Conservation (phyloP, 345 rosid genomes). For the Lepidium sativum region DNA sequence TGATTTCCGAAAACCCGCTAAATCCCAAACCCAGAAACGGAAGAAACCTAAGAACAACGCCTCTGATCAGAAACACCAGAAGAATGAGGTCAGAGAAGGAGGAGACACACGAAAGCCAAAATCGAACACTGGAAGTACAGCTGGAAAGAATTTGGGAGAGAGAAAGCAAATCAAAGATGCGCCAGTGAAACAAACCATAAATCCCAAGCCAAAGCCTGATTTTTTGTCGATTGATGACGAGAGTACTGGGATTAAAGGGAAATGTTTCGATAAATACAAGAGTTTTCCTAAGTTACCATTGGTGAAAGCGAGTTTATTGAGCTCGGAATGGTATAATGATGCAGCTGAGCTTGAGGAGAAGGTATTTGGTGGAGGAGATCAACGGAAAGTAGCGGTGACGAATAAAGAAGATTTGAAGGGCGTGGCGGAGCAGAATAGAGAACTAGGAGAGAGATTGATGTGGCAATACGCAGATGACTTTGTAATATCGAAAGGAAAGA, state of each 20-base stretch:
- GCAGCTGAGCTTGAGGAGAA: conserved; percentile 64
- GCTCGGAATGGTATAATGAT: conserved; percentile 67
- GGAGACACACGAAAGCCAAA: conserved; percentile 12
- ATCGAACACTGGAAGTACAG: background rate
- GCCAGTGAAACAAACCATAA: background rate
- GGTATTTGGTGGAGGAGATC: conserved; percentile 41
- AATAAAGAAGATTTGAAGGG: conserved; percentile 45
- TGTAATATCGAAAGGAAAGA: conserved; percentile 53
- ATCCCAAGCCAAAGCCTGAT: conserved; percentile 48
- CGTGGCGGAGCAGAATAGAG: conserved; percentile 56
- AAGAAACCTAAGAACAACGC: conserved; percentile 10
- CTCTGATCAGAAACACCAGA: background rate
- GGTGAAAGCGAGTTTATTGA: conserved; percentile 58
- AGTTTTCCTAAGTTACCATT: conserved; percentile 58
- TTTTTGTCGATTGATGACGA: conserved; percentile 44
- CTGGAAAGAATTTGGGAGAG: background rate
- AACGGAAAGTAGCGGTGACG: conserved; percentile 24
- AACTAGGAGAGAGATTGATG: conserved; percentile 74
- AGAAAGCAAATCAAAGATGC: conserved; percentile 1
- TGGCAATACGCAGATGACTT: conserved; percentile 71
- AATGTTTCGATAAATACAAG: conserved; percentile 40
- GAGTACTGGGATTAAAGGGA: conserved; percentile 10
- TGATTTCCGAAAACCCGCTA: conserved; percentile 53
- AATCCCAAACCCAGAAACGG: conserved; percentile 12
- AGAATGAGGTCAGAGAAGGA: conserved; percentile 5